Base-by-base conservation (phyloP, 169 alveolate genomes). In the Cryptosporidium andersoni region DNA sequence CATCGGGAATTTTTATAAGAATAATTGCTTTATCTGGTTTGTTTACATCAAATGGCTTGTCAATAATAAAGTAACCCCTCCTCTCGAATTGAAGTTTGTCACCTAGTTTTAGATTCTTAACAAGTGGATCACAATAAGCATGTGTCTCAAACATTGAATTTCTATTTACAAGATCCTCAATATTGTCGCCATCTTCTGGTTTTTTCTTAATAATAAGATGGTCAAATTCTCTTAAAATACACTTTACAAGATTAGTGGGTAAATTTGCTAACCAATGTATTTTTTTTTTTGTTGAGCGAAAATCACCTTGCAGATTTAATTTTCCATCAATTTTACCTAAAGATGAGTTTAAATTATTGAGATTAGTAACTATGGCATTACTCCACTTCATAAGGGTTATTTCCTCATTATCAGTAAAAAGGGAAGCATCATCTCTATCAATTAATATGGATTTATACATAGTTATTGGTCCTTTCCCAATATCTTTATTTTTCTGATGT, bases 381-480 rank as follows among this genome's bases (percentile, higher is more conserved):
- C 99, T 99, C 97, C 98, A 96, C 64, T 95, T 96, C 96, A 96
- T 96, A 14, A 98, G 92, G 3, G 99, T 97, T 47, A 98, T 93
- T 91, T 96, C 98, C 65, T 97, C 99, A 4, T 97, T 96, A 51
- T 92, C 93, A 43, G 80, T 89, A 43, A 96, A 89, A 25, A 90
- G 88, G n/a, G 81, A 91, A 0, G 98, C 98, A 81, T 97, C 99
- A 47, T 92, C 98, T 11, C 89, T 80, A 64, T 97, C 99, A 48
- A 96, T 88, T 16, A 93, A 89, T 40, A 95, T 85, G 34, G 90
- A 63, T 4, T 93, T 89, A 14, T 93, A 88, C 67, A 90, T 91
- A 80, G 82, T 88, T 39, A 94, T 88, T 34, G 91, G 90, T 42
- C 94, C 94, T 34, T 93, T 90, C 16, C 99, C 99, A 65, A 97